Conservation (phyloP, 2,329 filamentous ascomycete species). For the Byssochlamys sp. region DNA sequence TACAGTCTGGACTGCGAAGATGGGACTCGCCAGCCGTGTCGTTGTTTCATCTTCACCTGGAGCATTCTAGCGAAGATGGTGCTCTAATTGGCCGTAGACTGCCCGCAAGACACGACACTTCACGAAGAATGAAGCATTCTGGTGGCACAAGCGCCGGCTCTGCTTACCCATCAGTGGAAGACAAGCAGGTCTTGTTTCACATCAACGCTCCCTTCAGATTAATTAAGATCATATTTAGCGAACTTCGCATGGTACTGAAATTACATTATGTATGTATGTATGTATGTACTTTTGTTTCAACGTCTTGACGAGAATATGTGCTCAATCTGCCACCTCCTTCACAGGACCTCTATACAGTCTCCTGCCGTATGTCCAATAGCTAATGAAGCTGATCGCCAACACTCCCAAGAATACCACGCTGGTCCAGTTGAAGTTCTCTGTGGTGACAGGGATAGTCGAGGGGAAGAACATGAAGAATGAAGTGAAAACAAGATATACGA, state of each 20-base stretch:
- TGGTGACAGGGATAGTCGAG: constrained; percentile 19
- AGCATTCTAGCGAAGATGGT: neutral
- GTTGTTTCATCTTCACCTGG: neutral
- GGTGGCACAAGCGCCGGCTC: neutral
- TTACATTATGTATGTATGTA: neutral
- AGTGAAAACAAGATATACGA: constrained; percentile 30
- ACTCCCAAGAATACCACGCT: constrained; percentile 12
- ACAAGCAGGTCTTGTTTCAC: neutral
- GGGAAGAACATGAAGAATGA: constrained; percentile 41
- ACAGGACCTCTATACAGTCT: neutral
- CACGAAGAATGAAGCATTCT: neutral
- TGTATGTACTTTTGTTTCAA: neutral
- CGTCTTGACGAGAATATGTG: neutral
- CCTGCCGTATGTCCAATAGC: neutral
- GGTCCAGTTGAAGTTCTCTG: constrained; percentile 40
- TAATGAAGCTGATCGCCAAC: neutral
- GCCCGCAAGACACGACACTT: neutral
- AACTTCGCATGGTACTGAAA: neutral
- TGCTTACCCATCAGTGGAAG: neutral
- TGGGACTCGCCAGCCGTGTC: neutral
- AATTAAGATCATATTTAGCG: neutral
- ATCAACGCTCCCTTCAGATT: neutral
- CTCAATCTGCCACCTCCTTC: neutral
- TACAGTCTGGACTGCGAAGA: neutral
- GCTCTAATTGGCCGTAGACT: neutral